These are phyloP conservation scores for Heterobasidion irregulare DNA, from an alignment of 1,284 basidiomycete genomes.

Conservation along the genomic window DNA sequence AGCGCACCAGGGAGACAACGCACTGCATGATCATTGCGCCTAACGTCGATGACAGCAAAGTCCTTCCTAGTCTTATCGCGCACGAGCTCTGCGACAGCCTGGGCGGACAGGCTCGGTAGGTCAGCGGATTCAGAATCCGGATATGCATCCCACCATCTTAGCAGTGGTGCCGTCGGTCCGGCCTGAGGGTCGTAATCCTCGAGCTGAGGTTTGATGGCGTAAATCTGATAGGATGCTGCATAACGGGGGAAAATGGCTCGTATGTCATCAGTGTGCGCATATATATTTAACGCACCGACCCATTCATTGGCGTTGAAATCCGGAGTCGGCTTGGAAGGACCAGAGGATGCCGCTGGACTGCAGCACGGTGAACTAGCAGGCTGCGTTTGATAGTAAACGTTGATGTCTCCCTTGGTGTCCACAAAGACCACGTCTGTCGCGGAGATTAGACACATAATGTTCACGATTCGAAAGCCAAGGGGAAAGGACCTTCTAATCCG, in stretches of 20 bases:
- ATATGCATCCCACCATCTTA: background rate
- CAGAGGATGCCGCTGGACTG: background rate
- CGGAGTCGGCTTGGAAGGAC: background rate
- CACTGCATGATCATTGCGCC: background rate
- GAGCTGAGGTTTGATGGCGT: background rate
- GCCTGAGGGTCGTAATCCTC: background rate
- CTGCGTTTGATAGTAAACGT: background rate
- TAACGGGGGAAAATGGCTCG: no score
- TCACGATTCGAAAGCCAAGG: background rate
- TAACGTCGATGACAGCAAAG: background rate
- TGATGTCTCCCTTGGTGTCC: background rate
- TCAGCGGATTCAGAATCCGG: background rate
- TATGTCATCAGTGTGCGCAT: no score
- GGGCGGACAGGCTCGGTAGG: background rate
- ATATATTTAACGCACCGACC: background rate
- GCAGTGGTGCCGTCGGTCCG: background rate
- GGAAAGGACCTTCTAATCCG: background rate
- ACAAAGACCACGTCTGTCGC: background rate
- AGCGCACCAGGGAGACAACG: background rate
- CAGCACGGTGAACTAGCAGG: background rate
- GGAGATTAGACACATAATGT: background rate
- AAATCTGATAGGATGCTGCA: background rate
- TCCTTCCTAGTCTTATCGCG: background rate
- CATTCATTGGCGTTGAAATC: background rate
- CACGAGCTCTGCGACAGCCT: background rate